Conservation (phyloP, 768 basidiomycete species). For the Russula dissimulans region DNA sequence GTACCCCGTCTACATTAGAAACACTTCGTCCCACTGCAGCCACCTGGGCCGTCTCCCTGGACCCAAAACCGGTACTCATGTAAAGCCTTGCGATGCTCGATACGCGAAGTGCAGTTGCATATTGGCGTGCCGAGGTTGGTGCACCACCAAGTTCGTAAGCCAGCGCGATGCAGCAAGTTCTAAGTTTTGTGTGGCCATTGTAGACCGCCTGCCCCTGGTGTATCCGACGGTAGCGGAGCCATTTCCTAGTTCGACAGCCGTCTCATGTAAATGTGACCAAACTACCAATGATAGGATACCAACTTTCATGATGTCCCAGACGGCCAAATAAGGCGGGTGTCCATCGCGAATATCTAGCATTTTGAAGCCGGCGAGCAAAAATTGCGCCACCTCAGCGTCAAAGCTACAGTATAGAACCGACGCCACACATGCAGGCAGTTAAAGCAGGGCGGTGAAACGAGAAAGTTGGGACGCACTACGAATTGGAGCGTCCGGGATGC, state of each 20-base stretch:
- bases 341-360: background rate
- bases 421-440: background rate
- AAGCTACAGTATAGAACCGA: background rate
- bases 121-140: background rate
- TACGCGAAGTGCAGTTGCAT: background rate
- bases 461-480: background rate
- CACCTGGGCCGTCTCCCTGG: background rate
- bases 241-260: slow-evolving; percentile 1
- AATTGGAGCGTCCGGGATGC: slow-evolving; percentile 4
- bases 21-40: background rate
- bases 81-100: background rate
- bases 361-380: background rate
- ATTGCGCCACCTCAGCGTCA: slow-evolving; percentile 7
- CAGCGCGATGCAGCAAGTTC: background rate
- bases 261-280: background rate
- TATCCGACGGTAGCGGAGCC: slow-evolving; percentile 7
- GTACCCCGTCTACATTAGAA: too few species aligned
- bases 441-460: background rate
- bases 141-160: background rate
- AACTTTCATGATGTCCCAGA: slow-evolving; percentile 12
- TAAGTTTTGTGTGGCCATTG: background rate
- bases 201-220: slow-evolving; percentile 7
- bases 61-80: background rate
- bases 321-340: background rate
- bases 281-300: background rate